phyloP scores from a whole-genome alignment of 495 filamentous ascomycete genomes.

The Pyronema omphalodes region DNA sequence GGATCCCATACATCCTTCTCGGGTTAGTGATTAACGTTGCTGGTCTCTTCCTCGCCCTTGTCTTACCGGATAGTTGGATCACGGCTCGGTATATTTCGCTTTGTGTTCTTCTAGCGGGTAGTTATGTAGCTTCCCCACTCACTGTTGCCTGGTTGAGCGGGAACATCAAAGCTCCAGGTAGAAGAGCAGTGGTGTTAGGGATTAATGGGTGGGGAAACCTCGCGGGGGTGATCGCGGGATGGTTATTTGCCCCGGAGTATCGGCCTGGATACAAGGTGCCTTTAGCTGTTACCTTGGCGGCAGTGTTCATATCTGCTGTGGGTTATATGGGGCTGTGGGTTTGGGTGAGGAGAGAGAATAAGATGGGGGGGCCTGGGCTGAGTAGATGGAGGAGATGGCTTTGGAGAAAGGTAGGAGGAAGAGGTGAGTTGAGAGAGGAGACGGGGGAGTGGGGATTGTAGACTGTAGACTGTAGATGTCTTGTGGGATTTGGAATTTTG shows the following conservation, averaged over 20 bases:
- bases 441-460: neutral
- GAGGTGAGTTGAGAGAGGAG: neutral
- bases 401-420: neutral
- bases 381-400: conserved; percentile 9
- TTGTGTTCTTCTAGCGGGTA: conserved; percentile 36
- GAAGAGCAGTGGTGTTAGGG: conserved; percentile 36
- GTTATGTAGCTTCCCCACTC: conserved; percentile 36
- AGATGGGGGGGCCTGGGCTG: conserved; percentile 10
- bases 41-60: conserved; percentile 27
- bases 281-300: conserved; percentile 29
- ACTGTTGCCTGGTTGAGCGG: conserved; percentile 39
- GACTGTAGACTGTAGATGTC: too few relatives aligned
- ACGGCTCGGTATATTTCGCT: conserved; percentile 31
- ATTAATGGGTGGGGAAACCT: conserved; percentile 44
- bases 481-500: too few relatives aligned
- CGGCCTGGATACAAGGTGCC: conserved; percentile 29
- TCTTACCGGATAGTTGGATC: conserved; percentile 24
- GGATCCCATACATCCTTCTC: conserved; percentile 33
- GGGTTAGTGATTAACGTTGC: conserved; percentile 31
- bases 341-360: conserved; percentile 26
- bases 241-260: conserved; percentile 29
- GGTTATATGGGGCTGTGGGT: conserved; percentile 26
- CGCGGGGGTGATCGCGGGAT: conserved; percentile 33
- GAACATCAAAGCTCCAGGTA: conserved; percentile 35
- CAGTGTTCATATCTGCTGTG: conserved; percentile 27